Evolutionary conservation across 2,329 filamentous ascomycete genomes (phyloP), one percentile per base, ranked within the genome.

Genomic region (Claviceps capensis): DNA sequence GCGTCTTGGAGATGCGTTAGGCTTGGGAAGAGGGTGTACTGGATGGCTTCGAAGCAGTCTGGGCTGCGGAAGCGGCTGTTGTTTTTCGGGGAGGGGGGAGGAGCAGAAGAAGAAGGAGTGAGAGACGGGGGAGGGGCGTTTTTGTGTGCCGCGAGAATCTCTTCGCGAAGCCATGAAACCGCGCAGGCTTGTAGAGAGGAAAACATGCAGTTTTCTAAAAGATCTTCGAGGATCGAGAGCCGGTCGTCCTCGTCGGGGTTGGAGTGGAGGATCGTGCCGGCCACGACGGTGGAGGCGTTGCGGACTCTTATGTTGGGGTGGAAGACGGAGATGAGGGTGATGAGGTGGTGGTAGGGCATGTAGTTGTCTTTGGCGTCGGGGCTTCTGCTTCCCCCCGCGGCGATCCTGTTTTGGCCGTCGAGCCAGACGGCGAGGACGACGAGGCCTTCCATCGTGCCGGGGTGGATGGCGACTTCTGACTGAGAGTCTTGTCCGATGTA

Each of bases 131-230:
- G 30, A 30, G 60, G 54, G 14, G 57, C 55, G 23, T 63, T 52
- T 42, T 64, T 63, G 26, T 58, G 65, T 3, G 76, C 73, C 4
- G 70, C 63, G 8, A 82, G 70, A 16, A 83, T 67, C 61, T 84
- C 81, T 58, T 83, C 81, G 51, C 79, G 75, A 37, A 83, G 65
- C 81, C 81, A 85, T 4, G 73, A 72, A 4, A 84, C 72, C 0
- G 80, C 81, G 43, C 77, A 79, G 8, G 77, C 81, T 61, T 82
- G 82, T 40, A 85, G 69, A 0, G 75, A 72, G 2, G 79, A 72
- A 58, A 81, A 83, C 57, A 78, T 74, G 69, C 81, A 83, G 61
- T 83, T 81, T 63, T 83, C 79, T 13, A 85, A 66, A 13, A 83
- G 71, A 59, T 85, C 81, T 50, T 81, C 76, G 8, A 85, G 71